A percentile compares a stretch with the other conserved stretches of the same genome.
phyloP scores from a whole-genome alignment of 2,329 filamentous ascomycete species.

The Alternaria atra region DNA sequence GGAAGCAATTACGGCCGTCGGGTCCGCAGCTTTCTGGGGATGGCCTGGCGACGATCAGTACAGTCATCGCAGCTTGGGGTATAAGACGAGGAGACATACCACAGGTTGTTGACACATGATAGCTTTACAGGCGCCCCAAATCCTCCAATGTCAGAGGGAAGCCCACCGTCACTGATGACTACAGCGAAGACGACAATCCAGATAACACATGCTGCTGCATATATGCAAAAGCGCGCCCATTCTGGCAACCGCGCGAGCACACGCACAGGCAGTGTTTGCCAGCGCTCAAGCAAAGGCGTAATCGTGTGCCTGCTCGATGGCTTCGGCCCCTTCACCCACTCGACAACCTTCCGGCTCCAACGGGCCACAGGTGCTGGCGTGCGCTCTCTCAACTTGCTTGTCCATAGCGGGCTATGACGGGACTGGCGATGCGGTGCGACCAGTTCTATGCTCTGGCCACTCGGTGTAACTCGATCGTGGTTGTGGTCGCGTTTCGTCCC shows the following conservation, averaged over 20 bases:
- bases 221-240: slow-evolving; percentile 63
- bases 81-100: slow-evolving; percentile 56
- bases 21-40: slow-evolving; percentile 56
- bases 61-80: neutral
- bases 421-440: slow-evolving; percentile 8
- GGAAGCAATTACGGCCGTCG: slow-evolving; percentile 65
- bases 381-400: slow-evolving; percentile 18
- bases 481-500: slow-evolving; percentile 10
- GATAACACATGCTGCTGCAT: slow-evolving; percentile 65
- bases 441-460: neutral
- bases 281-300: slow-evolving; percentile 64
- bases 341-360: slow-evolving; percentile 37
- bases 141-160: slow-evolving; percentile 67
- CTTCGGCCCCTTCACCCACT: slow-evolving; percentile 58
- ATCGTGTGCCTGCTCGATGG: slow-evolving; percentile 56
- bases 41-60: slow-evolving; percentile 26
- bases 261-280: slow-evolving; percentile 72
- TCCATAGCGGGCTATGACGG: slow-evolving; percentile 14
- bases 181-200: slow-evolving; percentile 76
- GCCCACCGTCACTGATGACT: slow-evolving; percentile 69
- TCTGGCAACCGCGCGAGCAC: slow-evolving; percentile 68
- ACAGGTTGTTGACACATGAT: slow-evolving; percentile 73
- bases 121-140: slow-evolving; percentile 74
- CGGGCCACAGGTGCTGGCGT: slow-evolving; percentile 30
- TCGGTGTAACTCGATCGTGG: slow-evolving; percentile 7